Evolutionary conservation across 164 flowering plant species (phyloP).

Genomic region (Annona cherimola): DNA sequence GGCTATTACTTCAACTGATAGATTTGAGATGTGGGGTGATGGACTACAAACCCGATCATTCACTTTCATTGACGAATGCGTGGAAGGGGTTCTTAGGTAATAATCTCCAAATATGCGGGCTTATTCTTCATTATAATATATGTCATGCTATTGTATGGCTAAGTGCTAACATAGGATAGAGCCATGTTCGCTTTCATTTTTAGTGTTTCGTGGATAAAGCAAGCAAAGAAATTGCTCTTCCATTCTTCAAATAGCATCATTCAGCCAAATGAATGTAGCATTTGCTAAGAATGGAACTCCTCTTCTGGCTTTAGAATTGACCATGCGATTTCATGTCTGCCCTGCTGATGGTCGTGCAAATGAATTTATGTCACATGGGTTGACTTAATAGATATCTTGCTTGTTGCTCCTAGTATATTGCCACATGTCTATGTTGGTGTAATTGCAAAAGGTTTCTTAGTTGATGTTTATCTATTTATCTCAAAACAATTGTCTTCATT

Average conservation of each 20-base stretch:
- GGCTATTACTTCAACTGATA: slow-evolving; percentile 74
- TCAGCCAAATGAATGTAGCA: no score
- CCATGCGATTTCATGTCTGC: no score
- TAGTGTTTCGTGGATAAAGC: not conserved
- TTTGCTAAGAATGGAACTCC: no score
- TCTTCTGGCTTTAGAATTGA: no score
- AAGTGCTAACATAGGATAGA: no score
- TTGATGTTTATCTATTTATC: not conserved
- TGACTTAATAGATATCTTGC: not conserved
- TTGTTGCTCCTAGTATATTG: not conserved
- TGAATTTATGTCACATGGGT: not conserved
- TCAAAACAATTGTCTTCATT: no score
- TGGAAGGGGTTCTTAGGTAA: slow-evolving; percentile 94
- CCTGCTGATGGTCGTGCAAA: no score
- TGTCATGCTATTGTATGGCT: not conserved
- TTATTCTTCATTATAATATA: not conserved
- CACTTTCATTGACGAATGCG: slow-evolving; percentile 97
- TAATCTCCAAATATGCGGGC: not conserved
- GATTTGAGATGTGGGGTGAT: slow-evolving; percentile 99
- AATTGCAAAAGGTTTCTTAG: not conserved
- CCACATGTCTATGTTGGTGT: not conserved
- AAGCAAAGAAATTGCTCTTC: not conserved
- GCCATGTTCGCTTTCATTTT: no score
- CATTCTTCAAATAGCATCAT: not conserved
- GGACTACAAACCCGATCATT: slow-evolving; percentile 95